phyloP scores from a whole-genome alignment of 2,329 filamentous ascomycete species.

The Teratosphaeria gauchensis region DNA sequence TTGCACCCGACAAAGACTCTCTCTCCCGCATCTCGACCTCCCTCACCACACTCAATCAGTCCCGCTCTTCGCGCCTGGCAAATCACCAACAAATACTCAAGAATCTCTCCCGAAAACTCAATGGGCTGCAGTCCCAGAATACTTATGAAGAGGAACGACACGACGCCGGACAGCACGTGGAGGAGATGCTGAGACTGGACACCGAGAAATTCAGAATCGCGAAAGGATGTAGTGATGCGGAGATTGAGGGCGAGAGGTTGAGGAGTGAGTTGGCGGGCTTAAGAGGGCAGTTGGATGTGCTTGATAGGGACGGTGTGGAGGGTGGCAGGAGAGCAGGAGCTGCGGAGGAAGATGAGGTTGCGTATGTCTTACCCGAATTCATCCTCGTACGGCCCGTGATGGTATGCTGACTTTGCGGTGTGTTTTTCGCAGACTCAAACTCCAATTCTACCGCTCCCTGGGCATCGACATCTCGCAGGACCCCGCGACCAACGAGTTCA shows the following conservation, averaged over 20 bases:
- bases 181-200: constrained; percentile 75
- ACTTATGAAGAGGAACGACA: constrained; percentile 65
- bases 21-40: constrained; percentile 78
- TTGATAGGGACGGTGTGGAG: constrained; percentile 81
- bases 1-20: constrained; percentile 73
- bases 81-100: constrained; percentile 27
- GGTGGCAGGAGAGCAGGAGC: constrained; percentile 47
- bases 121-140: constrained; percentile 66
- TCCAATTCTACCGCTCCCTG: constrained; percentile 84
- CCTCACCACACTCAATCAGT: constrained; percentile 70
- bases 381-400: not conserved
- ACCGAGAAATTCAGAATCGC: constrained; percentile 89
- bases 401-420: not conserved
- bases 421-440: constrained; percentile 50
- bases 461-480: constrained; percentile 86
- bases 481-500: constrained; percentile 63
- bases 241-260: constrained; percentile 91
- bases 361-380: constrained; percentile 27
- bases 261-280: constrained; percentile 68
- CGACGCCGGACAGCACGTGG: constrained; percentile 70
- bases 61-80: constrained; percentile 63
- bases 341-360: constrained; percentile 37
- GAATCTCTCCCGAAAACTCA: constrained; percentile 64
- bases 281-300: constrained; percentile 63
- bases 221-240: constrained; percentile 80